These are phyloP conservation scores for Zasmidium cellare DNA, from an alignment of 2,329 filamentous ascomycete species.

Conservation along the genomic window DNA sequence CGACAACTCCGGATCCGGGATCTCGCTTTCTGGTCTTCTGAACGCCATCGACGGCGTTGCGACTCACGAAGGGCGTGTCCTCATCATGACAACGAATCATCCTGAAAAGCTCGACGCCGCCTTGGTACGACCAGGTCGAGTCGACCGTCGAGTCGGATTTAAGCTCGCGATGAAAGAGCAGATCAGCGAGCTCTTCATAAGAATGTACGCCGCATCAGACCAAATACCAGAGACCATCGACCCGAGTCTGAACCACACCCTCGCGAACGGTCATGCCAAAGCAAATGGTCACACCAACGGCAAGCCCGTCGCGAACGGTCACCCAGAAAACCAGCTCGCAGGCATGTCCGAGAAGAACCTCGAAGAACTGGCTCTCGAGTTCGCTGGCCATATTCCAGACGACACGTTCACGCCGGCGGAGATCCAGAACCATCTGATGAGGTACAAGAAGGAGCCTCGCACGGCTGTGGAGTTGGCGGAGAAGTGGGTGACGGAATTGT, in stretches of 20 bases:
- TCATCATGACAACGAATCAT: slow-evolving; percentile 82
- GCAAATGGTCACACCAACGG: slow-evolving; percentile 12
- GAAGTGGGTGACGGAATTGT: slow-evolving; percentile 43
- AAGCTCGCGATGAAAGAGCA: slow-evolving; percentile 44
- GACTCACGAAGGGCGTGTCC: slow-evolving; percentile 73
- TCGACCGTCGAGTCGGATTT: slow-evolving; percentile 68
- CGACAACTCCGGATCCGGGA: slow-evolving; percentile 51
- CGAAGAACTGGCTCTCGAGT: slow-evolving; percentile 44
- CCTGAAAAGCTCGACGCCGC: slow-evolving; percentile 67
- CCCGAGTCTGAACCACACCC: slow-evolving; percentile 7
- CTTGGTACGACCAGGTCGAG: slow-evolving; percentile 70
- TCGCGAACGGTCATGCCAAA: slow-evolving; percentile 1
- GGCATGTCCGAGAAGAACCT: slow-evolving; percentile 31
- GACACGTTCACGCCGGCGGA: slow-evolving; percentile 53
- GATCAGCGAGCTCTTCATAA: slow-evolving; percentile 43
- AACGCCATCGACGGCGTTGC: slow-evolving; percentile 84
- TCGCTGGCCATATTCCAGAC: slow-evolving; percentile 49
- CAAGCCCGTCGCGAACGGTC: slow-evolving; percentile 1
- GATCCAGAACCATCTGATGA: slow-evolving; percentile 55
- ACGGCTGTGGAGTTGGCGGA: slow-evolving; percentile 45
- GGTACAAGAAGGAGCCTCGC: slow-evolving; percentile 50
- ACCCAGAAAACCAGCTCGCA: slow-evolving; percentile 12
- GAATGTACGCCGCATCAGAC: slow-evolving; percentile 36
- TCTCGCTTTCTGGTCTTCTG: slow-evolving; percentile 75
- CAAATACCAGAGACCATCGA: slow-evolving; percentile 14